Conservation (phyloP, 2,329 filamentous ascomycete species). For the Coniosporium uncinatum region DNA sequence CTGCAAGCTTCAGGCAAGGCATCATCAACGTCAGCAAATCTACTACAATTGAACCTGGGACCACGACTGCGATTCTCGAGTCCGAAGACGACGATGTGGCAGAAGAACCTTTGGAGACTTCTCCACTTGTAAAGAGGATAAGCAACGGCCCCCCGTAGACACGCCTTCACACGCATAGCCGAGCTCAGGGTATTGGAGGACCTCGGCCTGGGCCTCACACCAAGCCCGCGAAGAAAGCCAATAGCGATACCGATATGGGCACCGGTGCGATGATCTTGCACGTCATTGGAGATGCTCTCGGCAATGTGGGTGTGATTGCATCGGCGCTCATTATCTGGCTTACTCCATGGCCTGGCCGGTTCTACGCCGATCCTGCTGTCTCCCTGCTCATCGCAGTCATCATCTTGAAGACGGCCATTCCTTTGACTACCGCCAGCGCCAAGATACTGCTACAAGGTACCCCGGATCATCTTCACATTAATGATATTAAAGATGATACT, state of each 20-base stretch:
- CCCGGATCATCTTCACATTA: slow-evolving; percentile 79
- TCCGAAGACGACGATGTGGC: too few species aligned
- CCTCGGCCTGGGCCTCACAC: too few species aligned
- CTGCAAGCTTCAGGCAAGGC: too few species aligned
- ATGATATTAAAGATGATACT: slow-evolving; percentile 92
- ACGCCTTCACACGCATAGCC: slow-evolving; percentile 81
- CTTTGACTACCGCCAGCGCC: slow-evolving; percentile 72
- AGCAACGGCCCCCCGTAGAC: slow-evolving; percentile 56
- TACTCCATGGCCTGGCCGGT: slow-evolving; percentile 73
- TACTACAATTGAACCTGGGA: too few species aligned
- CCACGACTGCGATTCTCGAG: too few species aligned
- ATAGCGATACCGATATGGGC: slow-evolving; percentile 85
- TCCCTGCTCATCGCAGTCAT: slow-evolving; percentile 89
- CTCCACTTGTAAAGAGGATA: slow-evolving; percentile 7
- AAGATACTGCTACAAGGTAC: slow-evolving; percentile 94
- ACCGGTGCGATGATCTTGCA: slow-evolving; percentile 76
- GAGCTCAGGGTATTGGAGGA: too few species aligned
- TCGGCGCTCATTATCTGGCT: slow-evolving; percentile 90
- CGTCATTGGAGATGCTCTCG: slow-evolving; percentile 76
- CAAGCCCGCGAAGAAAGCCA: slow-evolving; percentile 61
- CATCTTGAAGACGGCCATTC: slow-evolving; percentile 67
- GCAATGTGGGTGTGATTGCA: slow-evolving; percentile 80
- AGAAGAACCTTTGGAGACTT: too few species aligned
- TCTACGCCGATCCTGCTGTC: slow-evolving; percentile 87
- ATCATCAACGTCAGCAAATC: too few species aligned